Evolutionary conservation across 495 filamentous ascomycete genomes (phyloP).

Genomic region (Chaetomidium leptoderma): DNA sequence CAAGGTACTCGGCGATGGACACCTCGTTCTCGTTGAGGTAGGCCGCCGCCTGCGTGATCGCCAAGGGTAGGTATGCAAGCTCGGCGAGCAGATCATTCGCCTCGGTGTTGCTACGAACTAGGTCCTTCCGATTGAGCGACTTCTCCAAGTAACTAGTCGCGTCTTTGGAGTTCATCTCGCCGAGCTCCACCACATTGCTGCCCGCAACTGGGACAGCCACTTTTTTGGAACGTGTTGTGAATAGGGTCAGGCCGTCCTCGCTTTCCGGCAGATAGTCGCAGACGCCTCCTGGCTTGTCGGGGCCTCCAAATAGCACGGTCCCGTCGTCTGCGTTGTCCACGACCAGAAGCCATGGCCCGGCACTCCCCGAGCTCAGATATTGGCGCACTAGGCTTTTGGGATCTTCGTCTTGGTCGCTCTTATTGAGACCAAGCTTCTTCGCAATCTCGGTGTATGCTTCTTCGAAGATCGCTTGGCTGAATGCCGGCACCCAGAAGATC

Average conservation of each 20-base stretch:
- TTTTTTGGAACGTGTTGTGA: constrained; percentile 35
- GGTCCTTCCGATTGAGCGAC: constrained; percentile 17
- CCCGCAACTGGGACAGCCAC: constrained; percentile 25
- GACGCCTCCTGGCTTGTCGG: constrained; percentile 17
- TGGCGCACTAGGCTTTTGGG: constrained; percentile 16
- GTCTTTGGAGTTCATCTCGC: constrained; percentile 27
- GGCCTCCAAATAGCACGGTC: constrained; percentile 4
- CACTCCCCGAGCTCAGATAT: constrained; percentile 1
- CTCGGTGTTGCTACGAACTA: constrained; percentile 3
- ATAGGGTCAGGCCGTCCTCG: constrained; percentile 29
- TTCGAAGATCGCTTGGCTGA: neutral
- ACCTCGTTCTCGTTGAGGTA: constrained; percentile 44
- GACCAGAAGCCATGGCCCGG: constrained; percentile 3
- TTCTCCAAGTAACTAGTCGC: constrained; percentile 21
- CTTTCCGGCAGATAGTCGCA: constrained; percentile 31
- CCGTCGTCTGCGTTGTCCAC: constrained; percentile 3
- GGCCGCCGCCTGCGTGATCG: constrained; percentile 41
- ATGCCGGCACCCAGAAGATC: neutral
- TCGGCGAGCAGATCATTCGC: constrained; percentile 28
- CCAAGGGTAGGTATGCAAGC: constrained; percentile 38
- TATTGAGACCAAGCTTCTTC: constrained; percentile 16
- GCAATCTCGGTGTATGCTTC: constrained; percentile 35
- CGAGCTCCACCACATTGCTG: constrained; percentile 27
- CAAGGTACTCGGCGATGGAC: constrained; percentile 41
- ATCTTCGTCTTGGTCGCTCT: neutral